Base-by-base conservation (phyloP, 345 rosid genomes). In the Eucalyptus melliodora region DNA sequence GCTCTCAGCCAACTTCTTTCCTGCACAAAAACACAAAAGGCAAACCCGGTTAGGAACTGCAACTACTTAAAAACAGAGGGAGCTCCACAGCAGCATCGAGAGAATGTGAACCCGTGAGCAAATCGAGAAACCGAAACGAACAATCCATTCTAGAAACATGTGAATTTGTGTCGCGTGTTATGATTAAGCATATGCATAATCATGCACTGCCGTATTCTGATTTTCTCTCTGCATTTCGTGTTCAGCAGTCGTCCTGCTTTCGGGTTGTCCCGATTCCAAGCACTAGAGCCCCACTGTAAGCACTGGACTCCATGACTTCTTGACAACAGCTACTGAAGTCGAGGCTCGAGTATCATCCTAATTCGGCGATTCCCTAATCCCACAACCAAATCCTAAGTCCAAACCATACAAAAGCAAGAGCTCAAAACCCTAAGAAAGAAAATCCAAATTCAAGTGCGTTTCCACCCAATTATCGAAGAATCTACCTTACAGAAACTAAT, bases 1-100 rank as follows among this genome's bases (percentile, higher is more conserved):
- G 93, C 99, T 96, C 65, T 92, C 93, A 89, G 99, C 99, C 92
- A 97, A 92, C 92, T 97, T 97, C 92, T 95, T 95, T 40, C 99
- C 99, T 97, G 96, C 87, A 77, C 21, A 77, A 27, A 62, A 49
- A 59, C 26, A 67, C 47, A 77, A 21, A 77, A 77, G 3, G 47
- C 83, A 40, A 77, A 21, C 42, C 27, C 83, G 11, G 16, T 77
- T 21, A 77, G 83, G 30, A 77, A 11, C 42, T 40, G 83, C 47
- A 4, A 40, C 12, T 7, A 40, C 47, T 77, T 21, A 30, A 45
- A n/a, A 82, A 82, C 59, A 42, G 80, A 53, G 26, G 42, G 60
- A 59, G 82, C 42, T 44, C 23, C 44, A 9, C 56, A 23, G 40
- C 62, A 17, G 31, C 59, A 45, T 19, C 1, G 8, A 16, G 31